These are phyloP conservation scores for Ascochyta koolunga DNA, from an alignment of 2,329 filamentous ascomycete species.

Conservation along the genomic window DNA sequence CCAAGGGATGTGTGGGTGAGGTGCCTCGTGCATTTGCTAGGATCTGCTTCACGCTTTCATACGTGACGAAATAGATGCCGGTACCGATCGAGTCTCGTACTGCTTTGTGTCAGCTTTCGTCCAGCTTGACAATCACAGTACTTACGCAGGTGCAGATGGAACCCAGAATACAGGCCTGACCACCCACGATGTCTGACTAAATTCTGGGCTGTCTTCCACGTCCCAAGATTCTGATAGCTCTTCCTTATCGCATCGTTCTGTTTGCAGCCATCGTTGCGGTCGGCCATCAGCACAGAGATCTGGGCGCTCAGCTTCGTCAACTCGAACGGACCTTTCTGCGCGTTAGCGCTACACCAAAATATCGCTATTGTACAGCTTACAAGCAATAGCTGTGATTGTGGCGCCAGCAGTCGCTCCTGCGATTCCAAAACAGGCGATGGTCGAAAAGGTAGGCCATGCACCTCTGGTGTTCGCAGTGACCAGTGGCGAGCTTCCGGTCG, in stretches of 20 bases:
- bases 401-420: slow-evolving; percentile 81
- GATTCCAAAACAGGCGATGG: slow-evolving; percentile 75
- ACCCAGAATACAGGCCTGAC: slow-evolving; percentile 78
- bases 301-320: slow-evolving; percentile 89
- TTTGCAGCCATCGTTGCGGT: slow-evolving; percentile 57
- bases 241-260: slow-evolving; percentile 46
- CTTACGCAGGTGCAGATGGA: slow-evolving; percentile 78
- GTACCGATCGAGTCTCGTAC: slow-evolving; percentile 85
- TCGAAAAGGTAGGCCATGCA: slow-evolving; percentile 74
- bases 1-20: slow-evolving; percentile 77
- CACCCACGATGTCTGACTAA: slow-evolving; percentile 77
- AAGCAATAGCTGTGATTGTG: slow-evolving; percentile 79
- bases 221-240: slow-evolving; percentile 80
- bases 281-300: slow-evolving; percentile 77
- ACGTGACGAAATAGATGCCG: slow-evolving; percentile 86
- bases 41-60: slow-evolving; percentile 84
- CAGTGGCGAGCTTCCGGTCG: slow-evolving; percentile 73
- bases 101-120: slow-evolving; percentile 44
- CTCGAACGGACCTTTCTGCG: slow-evolving; percentile 72
- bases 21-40: slow-evolving; percentile 76
- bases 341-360: slow-evolving; percentile 17
- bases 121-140: background rate
- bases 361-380: slow-evolving; percentile 46
- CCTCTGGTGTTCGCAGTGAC: slow-evolving; percentile 73
- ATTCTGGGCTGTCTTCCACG: slow-evolving; percentile 75